Conservation (phyloP, 2,329 filamentous ascomycete genomes). For the Penicillium sp. region DNA sequence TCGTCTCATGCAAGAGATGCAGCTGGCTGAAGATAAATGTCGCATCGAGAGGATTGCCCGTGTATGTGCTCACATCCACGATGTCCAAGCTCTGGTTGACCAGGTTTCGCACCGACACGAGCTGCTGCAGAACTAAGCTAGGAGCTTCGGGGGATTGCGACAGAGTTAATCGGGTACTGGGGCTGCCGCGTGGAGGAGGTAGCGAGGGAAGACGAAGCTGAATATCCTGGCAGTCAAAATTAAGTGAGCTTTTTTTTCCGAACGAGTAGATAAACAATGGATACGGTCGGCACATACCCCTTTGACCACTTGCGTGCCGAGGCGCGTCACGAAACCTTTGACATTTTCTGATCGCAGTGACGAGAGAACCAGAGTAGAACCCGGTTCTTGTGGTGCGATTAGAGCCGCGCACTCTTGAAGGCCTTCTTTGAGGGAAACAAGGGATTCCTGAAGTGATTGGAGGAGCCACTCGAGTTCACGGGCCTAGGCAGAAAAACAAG, state of each 20-base stretch:
- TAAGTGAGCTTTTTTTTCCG: not conserved
- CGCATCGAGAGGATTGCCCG: constrained; percentile 62
- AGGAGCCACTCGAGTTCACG: constrained; percentile 66
- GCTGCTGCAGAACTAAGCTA: constrained; percentile 64
- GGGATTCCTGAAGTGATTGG: constrained; percentile 59
- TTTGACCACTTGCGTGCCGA: constrained; percentile 88
- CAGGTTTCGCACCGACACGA: constrained; percentile 70
- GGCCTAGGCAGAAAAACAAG: constrained; percentile 37
- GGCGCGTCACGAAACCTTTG: constrained; percentile 87
- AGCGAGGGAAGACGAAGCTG: constrained; percentile 66
- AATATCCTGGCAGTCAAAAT: constrained; percentile 58
- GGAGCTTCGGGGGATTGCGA: constrained; percentile 56
- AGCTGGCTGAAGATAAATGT: constrained; percentile 60
- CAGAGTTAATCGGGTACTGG: constrained; percentile 53
- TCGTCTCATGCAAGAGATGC: constrained; percentile 59
- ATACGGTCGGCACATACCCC: constrained; percentile 61
- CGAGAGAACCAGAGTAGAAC: constrained; percentile 85
- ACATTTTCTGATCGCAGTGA: constrained; percentile 84
- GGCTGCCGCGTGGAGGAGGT: constrained; percentile 53
- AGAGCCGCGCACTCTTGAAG: constrained; percentile 87
- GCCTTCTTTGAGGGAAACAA: constrained; percentile 64
- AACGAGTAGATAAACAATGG: not conserved
- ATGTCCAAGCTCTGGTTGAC: constrained; percentile 83
- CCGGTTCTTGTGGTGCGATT: constrained; percentile 78
- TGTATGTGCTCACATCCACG: constrained; percentile 73